Evolutionary conservation across 2,329 filamentous ascomycete species (phyloP), one percentile per base, ranked within the genome.

Genomic region (Colletotrichum sidae): DNA sequence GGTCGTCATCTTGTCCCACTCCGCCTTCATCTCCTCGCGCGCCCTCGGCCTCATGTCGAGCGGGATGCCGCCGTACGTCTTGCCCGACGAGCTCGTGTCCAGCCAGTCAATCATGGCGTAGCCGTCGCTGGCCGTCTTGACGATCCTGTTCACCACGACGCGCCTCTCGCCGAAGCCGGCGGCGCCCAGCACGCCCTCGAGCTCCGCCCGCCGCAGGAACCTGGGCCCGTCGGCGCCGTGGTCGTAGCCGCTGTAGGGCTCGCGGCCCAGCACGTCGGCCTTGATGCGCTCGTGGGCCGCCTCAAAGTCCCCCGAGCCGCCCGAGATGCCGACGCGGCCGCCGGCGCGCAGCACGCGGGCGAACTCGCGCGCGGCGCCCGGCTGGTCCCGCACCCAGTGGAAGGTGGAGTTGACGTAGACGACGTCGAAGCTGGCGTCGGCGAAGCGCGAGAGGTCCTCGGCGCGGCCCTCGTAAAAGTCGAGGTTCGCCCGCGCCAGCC

Each of bases 401-500:
- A 61, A 56, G 11, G 59, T 61, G 13, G 59, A 61, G 52, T 61
- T 72, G 13, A 74, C 69, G 50, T 72, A 74, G 3, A 80, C 67
- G 13, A 77, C 74, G 5, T 78, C 78, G 0, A 76, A 61, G 34
- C 45, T 61, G 15, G n/a, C 52, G 17, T n/a, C 68, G 3, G 76
- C 70, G 54, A 78, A 83, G 2, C 72, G 67, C 1, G 77, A 72
- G 13, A 81, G 73, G 6, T 72, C 56, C n/a, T 70, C 71, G 6
- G 76, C 82, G 69, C 85, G 80, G 0, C 63, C 65, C 0, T 71
- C 45, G 33, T 51, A 37, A 9, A 61, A 61, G 1, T 38, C 41
- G 12, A 61, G 35, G 45, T 39, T 56, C 4, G 44, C 38, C 5
- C 12, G n/a, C n/a, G 11, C 11, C 7, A 17, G 10, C 34, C 8